Conservation (phyloP, 352 stramenopile genomes). For the Globisporangium camurandrum region DNA sequence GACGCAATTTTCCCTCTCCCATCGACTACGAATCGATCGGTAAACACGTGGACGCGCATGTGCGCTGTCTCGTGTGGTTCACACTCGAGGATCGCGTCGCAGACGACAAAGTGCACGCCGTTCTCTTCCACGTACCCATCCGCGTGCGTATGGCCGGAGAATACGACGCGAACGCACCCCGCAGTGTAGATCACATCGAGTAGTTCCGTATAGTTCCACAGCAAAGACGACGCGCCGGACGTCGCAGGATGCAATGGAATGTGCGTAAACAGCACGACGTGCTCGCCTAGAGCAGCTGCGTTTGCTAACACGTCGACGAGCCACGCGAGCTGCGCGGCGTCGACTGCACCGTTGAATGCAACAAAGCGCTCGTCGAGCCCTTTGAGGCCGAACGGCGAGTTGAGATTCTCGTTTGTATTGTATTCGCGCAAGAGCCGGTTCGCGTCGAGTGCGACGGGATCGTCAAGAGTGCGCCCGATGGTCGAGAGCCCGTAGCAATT, state of each 20-base stretch:
- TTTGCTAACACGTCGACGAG: slow-evolving; percentile 26
- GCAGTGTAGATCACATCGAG: slow-evolving; percentile 33
- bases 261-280: slow-evolving; percentile 73
- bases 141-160: slow-evolving; percentile 61
- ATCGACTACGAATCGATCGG: slow-evolving; percentile 39
- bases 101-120: slow-evolving; percentile 63
- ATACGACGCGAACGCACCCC: slow-evolving; percentile 51
- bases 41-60: slow-evolving; percentile 49
- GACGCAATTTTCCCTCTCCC: slow-evolving; percentile 56
- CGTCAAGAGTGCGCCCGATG: slow-evolving; percentile 34
- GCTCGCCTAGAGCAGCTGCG: slow-evolving; percentile 20
- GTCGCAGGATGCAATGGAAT: slow-evolving; percentile 52
- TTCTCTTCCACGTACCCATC: slow-evolving; percentile 40
- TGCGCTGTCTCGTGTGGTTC: slow-evolving; percentile 45
- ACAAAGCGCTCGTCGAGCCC: slow-evolving; percentile 49
- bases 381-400: slow-evolving; percentile 50
- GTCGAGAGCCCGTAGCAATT: slow-evolving; percentile 65
- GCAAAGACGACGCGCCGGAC: slow-evolving; percentile 28
- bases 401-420: slow-evolving; percentile 73
- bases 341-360: slow-evolving; percentile 70
- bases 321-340: slow-evolving; percentile 53
- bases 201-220: slow-evolving; percentile 79
- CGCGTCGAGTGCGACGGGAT: slow-evolving; percentile 40
- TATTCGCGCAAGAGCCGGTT: slow-evolving; percentile 23
- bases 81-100: slow-evolving; percentile 66